Percentiles rank a stretch among this genome's conserved stretches.
phyloP scores from a whole-genome alignment of 164 flowering plant genomes.

The Houttuynia cordata region DNA sequence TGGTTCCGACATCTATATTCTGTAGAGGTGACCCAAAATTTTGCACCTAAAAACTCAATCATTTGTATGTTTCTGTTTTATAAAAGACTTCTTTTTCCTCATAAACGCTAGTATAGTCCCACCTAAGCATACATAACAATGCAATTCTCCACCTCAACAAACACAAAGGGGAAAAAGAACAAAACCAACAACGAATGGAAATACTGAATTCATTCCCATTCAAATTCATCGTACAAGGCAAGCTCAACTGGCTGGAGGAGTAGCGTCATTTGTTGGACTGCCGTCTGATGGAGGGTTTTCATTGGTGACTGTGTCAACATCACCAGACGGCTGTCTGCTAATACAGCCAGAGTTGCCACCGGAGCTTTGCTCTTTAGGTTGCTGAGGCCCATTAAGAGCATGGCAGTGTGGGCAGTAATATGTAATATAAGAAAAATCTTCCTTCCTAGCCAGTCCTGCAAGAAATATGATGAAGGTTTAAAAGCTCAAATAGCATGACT shows the following conservation, averaged over 20 bases:
- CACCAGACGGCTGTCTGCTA: conserved; percentile 9
- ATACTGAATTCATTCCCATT: background rate
- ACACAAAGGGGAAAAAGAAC: too few relatives aligned
- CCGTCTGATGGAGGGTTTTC: background rate
- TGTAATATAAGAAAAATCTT: conserved; percentile 68
- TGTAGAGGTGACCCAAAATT: too few relatives aligned
- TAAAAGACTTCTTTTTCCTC: too few relatives aligned
- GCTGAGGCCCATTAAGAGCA: conserved; percentile 54
- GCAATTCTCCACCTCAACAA: too few relatives aligned
- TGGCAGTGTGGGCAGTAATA: conserved; percentile 85
- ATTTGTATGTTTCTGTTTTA: too few relatives aligned
- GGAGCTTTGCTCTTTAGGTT: conserved; percentile 26
- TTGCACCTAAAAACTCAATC: too few relatives aligned
- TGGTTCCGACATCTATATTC: too few relatives aligned
- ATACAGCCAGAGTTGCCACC: conserved; percentile 14
- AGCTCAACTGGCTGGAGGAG: background rate
- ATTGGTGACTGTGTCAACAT: conserved; percentile 9
- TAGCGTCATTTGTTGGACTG: background rate
- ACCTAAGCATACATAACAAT: too few relatives aligned
- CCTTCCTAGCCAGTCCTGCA: conserved; percentile 84
- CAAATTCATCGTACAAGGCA: background rate
- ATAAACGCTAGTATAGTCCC: too few relatives aligned
- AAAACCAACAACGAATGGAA: background rate
- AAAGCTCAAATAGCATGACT: background rate
- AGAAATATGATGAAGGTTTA: background rate